phyloP scores from a whole-genome alignment of 139 green algal genomes.

The Edaphochlamys debaryana region DNA sequence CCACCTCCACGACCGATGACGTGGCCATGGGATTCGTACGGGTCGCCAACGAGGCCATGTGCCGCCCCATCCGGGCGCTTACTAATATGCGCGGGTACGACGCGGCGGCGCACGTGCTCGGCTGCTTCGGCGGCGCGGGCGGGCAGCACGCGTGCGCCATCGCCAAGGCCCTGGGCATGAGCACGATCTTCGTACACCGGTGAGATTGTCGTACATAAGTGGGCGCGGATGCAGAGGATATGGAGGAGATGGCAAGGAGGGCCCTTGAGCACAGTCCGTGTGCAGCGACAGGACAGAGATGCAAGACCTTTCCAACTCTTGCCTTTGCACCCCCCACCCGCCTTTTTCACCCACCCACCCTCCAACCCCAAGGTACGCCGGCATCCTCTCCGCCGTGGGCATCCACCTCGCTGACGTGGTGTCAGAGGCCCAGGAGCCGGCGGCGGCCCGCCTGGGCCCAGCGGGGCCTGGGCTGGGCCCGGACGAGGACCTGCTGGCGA shows the following conservation, averaged over 20 bases:
- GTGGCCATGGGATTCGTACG: constrained; percentile 91
- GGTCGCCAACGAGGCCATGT: constrained; percentile 99
- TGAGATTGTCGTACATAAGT: constrained; percentile 22
- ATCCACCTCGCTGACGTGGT: constrained; percentile 96
- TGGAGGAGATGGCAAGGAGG: too few relatives aligned
- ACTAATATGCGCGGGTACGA: constrained; percentile 95
- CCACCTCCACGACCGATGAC: constrained; percentile 75
- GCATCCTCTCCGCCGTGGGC: constrained; percentile 94
- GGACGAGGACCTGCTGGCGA: constrained; percentile 22
- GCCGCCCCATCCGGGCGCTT: constrained; percentile 88
- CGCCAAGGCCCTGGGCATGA: constrained; percentile 88
- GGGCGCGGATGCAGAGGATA: too few relatives aligned
- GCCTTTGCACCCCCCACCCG: too few relatives aligned
- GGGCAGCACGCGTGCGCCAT: constrained; percentile 97
- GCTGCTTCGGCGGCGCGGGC: constrained; percentile 96
- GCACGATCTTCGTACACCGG: constrained; percentile 94
- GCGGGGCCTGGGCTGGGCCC: constrained; percentile 15
- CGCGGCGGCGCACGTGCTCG: constrained; percentile 86
- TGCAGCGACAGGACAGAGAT: too few relatives aligned
- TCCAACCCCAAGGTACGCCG: constrained; percentile 61
- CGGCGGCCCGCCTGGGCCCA: constrained; percentile 60
- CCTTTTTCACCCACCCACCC: too few relatives aligned
- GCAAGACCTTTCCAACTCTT: too few relatives aligned
- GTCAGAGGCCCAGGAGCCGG: constrained; percentile 89
- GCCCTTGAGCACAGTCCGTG: too few relatives aligned